Evolutionary conservation across 495 filamentous ascomycete genomes (phyloP).

Genomic region (Trichoderma reesei): DNA sequence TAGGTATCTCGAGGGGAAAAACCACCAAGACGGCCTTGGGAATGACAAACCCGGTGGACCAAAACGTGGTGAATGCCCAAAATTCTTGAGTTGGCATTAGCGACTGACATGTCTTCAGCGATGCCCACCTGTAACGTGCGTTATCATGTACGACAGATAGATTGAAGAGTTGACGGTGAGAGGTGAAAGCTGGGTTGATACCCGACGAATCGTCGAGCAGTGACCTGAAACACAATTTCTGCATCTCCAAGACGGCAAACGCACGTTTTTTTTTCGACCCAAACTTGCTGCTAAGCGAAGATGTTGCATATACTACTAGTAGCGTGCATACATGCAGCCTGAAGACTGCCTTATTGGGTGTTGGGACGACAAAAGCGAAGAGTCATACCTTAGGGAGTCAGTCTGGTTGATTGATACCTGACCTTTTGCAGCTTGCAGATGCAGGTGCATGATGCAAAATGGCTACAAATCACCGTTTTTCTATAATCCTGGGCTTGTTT

Average conservation of each 20-base stretch:
- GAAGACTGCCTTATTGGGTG: neutral
- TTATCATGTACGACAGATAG: neutral
- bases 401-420: too few relatives aligned
- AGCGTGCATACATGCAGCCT: neutral
- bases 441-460: too few relatives aligned
- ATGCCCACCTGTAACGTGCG: neutral
- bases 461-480: too few relatives aligned
- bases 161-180: neutral
- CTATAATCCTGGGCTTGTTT: neutral
- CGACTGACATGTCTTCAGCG: too few relatives aligned
- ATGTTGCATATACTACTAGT: neutral
- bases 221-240: slow-evolving; percentile 4
- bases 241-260: too few relatives aligned
- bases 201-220: slow-evolving; percentile 8
- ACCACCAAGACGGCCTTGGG: too few relatives aligned
- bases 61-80: too few relatives aligned
- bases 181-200: neutral
- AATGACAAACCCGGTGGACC: too few relatives aligned
- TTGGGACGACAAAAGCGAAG: neutral
- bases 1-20: too few relatives aligned
- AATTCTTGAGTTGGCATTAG: too few relatives aligned
- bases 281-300: neutral
- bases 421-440: too few relatives aligned
- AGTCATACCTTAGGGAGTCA: neutral
- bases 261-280: too few relatives aligned